A percentile compares a stretch with the other conserved stretches of the same genome.
phyloP scores from a whole-genome alignment of 140 eudicot genomes.

The Bidens hawaiensis region DNA sequence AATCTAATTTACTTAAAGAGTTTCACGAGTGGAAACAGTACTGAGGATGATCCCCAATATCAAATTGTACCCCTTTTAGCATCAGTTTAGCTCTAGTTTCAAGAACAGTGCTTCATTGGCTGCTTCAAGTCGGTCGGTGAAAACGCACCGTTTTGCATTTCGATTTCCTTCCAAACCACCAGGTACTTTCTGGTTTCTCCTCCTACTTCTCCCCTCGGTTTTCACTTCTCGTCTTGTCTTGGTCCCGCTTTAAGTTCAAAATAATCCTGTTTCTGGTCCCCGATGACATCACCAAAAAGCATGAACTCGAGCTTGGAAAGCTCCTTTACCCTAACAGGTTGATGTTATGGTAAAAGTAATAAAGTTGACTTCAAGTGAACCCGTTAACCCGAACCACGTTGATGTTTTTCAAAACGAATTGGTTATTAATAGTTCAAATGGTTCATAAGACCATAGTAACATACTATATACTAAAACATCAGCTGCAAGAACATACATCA shows the following conservation, averaged over 20 bases:
- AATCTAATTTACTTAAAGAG: constrained; percentile 22
- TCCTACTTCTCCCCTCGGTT: constrained; percentile 41
- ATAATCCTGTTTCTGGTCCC: constrained; percentile 75
- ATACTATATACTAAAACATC: no score
- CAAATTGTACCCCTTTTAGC: constrained; percentile 89
- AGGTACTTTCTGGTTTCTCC: constrained; percentile 84
- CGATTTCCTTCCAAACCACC: constrained; percentile 86
- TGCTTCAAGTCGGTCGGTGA: constrained; percentile 62
- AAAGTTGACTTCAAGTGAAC: no score
- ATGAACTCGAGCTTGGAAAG: constrained; percentile 81
- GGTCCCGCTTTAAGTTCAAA: constrained; percentile 82
- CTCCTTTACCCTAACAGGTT: constrained; percentile 93
- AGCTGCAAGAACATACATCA: no score
- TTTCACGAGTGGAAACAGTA: constrained; percentile 76
- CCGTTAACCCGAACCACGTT: no score
- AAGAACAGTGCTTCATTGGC: constrained; percentile 73
- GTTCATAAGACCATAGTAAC: no score
- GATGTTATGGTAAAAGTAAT: no score
- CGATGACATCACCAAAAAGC: constrained; percentile 89
- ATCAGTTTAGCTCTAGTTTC: constrained; percentile 88
- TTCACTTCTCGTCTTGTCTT: constrained; percentile 41
- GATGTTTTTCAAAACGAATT: no score
- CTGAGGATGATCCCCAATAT: constrained; percentile 94
- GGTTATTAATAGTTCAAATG: no score
- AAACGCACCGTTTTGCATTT: constrained; percentile 59